phyloP scores from a whole-genome alignment of 2,329 filamentous ascomycete genomes.

The Blastomyces emzantsi region DNA sequence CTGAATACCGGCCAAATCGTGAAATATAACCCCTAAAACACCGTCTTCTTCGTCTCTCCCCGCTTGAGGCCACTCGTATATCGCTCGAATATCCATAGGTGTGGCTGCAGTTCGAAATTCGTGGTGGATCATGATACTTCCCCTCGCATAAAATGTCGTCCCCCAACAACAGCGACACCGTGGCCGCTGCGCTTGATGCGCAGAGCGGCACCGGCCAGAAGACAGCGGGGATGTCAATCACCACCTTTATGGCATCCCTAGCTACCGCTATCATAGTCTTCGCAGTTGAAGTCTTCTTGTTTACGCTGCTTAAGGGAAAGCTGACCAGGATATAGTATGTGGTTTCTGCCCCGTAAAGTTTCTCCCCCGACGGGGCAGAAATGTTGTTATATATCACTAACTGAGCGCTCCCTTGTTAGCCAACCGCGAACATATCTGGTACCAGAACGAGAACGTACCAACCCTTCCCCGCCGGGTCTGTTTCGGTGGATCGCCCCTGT shows the following conservation, averaged over 20 bases:
- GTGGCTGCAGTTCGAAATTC: not conserved
- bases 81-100: not conserved
- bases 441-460: constrained; percentile 71
- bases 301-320: constrained; percentile 67
- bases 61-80: not conserved
- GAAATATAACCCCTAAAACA: not conserved
- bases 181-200: constrained; percentile 29
- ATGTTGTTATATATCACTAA: not conserved
- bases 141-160: constrained; percentile 9
- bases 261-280: constrained; percentile 55
- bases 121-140: constrained; percentile 1
- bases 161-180: constrained; percentile 15
- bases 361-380: constrained; percentile 1
- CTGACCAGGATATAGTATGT: constrained; percentile 73
- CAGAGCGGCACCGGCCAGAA: constrained; percentile 29
- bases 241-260: constrained; percentile 57
- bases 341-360: not conserved
- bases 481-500: constrained; percentile 47
- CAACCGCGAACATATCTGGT: constrained; percentile 81
- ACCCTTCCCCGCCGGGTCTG: constrained; percentile 56
- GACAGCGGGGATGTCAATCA: constrained; percentile 30
- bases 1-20: not conserved
- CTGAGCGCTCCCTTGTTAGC: constrained; percentile 33
- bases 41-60: not conserved
- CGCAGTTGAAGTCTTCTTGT: constrained; percentile 55